These are phyloP conservation scores for Aspergillus conjunctus DNA, from an alignment of 495 filamentous ascomycete species.

Conservation along the genomic window DNA sequence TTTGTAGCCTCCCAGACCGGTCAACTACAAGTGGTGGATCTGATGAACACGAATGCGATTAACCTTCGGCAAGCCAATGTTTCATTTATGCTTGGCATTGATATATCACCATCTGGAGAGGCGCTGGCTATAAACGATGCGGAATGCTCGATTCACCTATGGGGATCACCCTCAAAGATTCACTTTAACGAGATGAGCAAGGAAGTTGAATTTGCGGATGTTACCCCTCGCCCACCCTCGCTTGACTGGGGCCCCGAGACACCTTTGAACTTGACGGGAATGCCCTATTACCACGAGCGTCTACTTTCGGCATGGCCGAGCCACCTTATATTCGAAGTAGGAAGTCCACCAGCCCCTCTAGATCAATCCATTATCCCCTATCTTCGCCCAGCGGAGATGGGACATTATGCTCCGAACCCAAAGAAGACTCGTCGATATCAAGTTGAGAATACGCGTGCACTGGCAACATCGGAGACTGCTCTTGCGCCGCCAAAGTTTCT, in stretches of 20 bases:
- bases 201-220: conserved; percentile 75
- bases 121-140: conserved; percentile 80
- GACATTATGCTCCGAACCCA: conserved; percentile 76
- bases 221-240: conserved; percentile 48
- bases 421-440: conserved; percentile 75
- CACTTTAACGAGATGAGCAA: conserved; percentile 84
- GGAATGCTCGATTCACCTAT: conserved; percentile 78
- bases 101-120: conserved; percentile 89
- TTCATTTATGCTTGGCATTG: conserved; percentile 70
- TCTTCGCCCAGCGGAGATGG: conserved; percentile 68
- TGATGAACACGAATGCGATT: conserved; percentile 90
- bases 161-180: conserved; percentile 88
- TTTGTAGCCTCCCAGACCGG: conserved; percentile 88
- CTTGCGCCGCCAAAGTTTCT: conserved; percentile 80
- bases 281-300: conserved; percentile 89
- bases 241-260: conserved; percentile 76
- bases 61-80: conserved; percentile 87
- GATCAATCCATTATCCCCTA: conserved; percentile 72
- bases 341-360: conserved; percentile 74
- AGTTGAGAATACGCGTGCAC: conserved; percentile 71
- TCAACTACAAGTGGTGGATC: conserved; percentile 89
- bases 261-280: conserved; percentile 80
- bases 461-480: conserved; percentile 52
- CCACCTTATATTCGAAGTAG: conserved; percentile 78
- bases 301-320: conserved; percentile 89